These are phyloP conservation scores for Hypoxylon sp. DNA, from an alignment of 2,329 filamentous ascomycete species.

Conservation along the genomic window DNA sequence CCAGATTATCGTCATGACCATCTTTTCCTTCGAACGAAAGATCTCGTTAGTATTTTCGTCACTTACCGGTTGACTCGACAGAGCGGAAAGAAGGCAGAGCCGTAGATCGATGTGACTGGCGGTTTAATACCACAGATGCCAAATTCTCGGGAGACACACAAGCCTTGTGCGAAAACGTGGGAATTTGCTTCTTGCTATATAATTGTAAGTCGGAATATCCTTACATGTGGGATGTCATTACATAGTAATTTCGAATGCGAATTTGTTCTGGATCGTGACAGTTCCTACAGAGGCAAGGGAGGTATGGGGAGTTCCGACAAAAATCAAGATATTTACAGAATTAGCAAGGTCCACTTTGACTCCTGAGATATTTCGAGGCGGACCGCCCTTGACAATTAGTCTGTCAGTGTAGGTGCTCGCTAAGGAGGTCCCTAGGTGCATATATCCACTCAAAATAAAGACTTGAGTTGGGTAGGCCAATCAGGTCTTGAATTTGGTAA, in stretches of 20 bases:
- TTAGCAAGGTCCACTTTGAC: constrained; percentile 24
- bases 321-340: constrained; percentile 9
- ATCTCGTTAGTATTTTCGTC: constrained; percentile 82
- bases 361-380: constrained; percentile 30
- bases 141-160: too few relatives aligned
- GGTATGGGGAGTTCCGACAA: neutral
- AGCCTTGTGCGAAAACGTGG: neutral
- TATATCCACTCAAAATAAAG: neutral
- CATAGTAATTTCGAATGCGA: neutral
- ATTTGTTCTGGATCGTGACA: neutral
- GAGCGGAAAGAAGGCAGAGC: constrained; percentile 73
- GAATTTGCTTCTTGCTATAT: neutral
- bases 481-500: constrained; percentile 3
- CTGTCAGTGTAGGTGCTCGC: neutral
- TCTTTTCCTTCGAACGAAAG: constrained; percentile 80
- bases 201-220: neutral
- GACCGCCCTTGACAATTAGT: constrained; percentile 4
- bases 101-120: constrained; percentile 70
- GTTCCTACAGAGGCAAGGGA: neutral
- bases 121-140: constrained; percentile 81
- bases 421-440: too few relatives aligned
- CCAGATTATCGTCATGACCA: constrained; percentile 74
- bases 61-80: constrained; percentile 83
- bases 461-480: constrained; percentile 1
- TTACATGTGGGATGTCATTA: neutral